phyloP scores from a whole-genome alignment of 1,284 basidiomycete species.

The Garcileccinum viscosum region DNA sequence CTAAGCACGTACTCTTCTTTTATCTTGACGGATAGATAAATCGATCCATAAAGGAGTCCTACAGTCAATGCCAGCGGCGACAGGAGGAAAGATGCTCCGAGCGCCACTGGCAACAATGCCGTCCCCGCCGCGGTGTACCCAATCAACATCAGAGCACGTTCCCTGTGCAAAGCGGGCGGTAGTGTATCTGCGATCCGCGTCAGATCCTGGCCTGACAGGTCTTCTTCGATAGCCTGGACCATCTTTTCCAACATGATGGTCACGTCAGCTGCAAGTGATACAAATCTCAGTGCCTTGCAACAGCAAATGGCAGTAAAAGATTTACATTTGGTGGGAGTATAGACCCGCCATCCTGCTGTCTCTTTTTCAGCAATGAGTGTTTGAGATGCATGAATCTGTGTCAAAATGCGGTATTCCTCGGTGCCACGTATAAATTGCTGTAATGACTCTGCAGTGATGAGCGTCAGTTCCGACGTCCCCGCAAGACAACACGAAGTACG shows the following conservation, averaged over 20 bases:
- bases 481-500: not conserved
- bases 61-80: not conserved
- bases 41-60: not conserved
- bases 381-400: not conserved
- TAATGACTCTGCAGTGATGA: not conserved
- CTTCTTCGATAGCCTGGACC: not conserved
- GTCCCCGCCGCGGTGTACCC: not conserved
- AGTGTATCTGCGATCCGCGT: constrained; percentile 5
- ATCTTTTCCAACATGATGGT: not conserved
- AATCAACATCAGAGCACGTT: not conserved
- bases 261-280: not conserved
- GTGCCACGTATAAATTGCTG: not conserved
- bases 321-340: not conserved
- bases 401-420: not conserved
- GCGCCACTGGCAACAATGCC: not conserved
- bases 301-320: not conserved
- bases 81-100: not conserved
- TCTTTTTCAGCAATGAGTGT: not conserved
- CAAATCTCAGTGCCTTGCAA: too few relatives aligned
- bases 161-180: not conserved
- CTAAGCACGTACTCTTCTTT: not conserved
- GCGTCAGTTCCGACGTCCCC: not conserved
- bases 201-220: not conserved
- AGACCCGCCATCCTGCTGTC: not conserved
- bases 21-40: not conserved